These are phyloP conservation scores for Euryodendron excelsum DNA, from an alignment of 148 eudicot genomes.

Conservation along the genomic window DNA sequence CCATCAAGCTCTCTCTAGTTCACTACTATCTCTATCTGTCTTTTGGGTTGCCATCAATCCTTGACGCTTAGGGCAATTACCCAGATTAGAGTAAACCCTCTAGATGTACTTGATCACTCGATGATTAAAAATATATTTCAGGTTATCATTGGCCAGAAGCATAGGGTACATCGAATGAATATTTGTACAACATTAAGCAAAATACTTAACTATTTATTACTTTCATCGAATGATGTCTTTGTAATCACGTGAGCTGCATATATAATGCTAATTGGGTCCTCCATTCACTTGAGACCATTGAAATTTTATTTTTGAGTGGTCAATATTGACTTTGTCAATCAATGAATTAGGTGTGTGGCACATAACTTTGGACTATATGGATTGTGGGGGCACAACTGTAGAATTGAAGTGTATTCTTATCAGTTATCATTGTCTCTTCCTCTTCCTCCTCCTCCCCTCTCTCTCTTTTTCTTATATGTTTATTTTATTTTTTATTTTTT, in stretches of 20 bases:
- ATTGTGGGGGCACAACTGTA: too few species aligned
- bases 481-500: too few species aligned
- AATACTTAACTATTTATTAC: not conserved
- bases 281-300: not conserved
- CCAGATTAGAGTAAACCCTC: too few species aligned
- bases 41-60: too few species aligned
- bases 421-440: too few species aligned
- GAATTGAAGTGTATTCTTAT: too few species aligned
- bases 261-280: slow-evolving; percentile 4
- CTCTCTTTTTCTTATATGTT: too few species aligned
- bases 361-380: not conserved
- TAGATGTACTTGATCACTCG: too few species aligned
- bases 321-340: not conserved
- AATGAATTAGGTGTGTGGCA: not conserved
- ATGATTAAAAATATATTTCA: not conserved
- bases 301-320: not conserved
- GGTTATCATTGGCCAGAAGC: not conserved
- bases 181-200: not conserved
- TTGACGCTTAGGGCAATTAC: too few species aligned
- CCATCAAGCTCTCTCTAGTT: too few species aligned
- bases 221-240: not conserved
- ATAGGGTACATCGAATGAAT: not conserved
- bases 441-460: too few species aligned
- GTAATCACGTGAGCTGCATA: not conserved
- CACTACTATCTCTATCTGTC: too few species aligned